These are phyloP conservation scores for Candida rishiriensis DNA, from an alignment of 805 yeast species.

Conservation along the genomic window DNA sequence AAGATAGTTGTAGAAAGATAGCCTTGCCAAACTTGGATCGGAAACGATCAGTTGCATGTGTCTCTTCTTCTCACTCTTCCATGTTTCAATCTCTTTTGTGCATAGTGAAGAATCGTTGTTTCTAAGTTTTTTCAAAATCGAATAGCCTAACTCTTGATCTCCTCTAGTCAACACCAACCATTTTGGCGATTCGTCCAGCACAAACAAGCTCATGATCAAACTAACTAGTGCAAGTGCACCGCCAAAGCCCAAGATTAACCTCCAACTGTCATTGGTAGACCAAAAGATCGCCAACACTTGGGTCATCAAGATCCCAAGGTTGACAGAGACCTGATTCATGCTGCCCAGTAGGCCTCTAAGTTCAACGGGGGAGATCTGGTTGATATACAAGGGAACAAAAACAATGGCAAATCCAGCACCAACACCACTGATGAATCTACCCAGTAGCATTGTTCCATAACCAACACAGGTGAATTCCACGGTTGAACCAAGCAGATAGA, in stretches of 20 bases:
- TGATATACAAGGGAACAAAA: slow-evolving; percentile 74
- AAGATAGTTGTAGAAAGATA: slow-evolving; percentile 42
- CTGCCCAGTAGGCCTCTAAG: slow-evolving; percentile 79
- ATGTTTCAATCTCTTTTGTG: slow-evolving; percentile 23
- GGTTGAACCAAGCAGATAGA: slow-evolving; percentile 59
- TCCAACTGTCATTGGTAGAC: slow-evolving; percentile 69
- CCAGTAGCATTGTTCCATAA: slow-evolving; percentile 45
- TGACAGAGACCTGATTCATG: slow-evolving; percentile 83
- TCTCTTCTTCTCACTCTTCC: slow-evolving; percentile 27
- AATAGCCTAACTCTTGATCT: slow-evolving; percentile 31
- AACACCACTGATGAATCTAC: slow-evolving; percentile 75
- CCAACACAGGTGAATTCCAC: slow-evolving; percentile 49
- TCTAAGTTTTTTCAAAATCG: slow-evolving; percentile 36
- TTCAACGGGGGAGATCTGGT: slow-evolving; percentile 69
- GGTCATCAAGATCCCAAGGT: slow-evolving; percentile 77
- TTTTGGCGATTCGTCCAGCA: slow-evolving; percentile 73
- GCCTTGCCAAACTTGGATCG: slow-evolving; percentile 15
- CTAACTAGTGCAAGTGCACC: slow-evolving; percentile 48
- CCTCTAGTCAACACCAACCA: slow-evolving; percentile 55
- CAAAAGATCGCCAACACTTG: slow-evolving; percentile 69
- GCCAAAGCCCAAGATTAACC: slow-evolving; percentile 63
- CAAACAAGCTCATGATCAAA: slow-evolving; percentile 36
- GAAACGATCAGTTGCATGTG: slow-evolving; percentile 20
- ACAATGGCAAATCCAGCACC: slow-evolving; percentile 90
- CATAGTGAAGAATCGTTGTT: slow-evolving; percentile 11